Evolutionary conservation across 2,329 filamentous ascomycete species (phyloP).

Genomic region (Drechslera avenae): DNA sequence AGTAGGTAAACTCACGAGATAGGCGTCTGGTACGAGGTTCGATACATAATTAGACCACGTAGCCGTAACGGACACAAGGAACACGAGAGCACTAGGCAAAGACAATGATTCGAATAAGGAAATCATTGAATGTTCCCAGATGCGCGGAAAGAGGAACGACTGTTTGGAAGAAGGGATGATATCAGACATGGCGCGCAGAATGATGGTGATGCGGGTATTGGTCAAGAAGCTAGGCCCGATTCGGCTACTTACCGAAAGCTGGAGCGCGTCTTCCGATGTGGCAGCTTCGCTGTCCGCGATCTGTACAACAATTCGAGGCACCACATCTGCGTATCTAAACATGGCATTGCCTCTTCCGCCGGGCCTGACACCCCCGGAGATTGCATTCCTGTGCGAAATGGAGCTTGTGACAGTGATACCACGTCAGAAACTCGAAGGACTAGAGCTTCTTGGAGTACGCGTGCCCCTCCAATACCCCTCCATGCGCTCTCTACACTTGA

Average conservation of each 20-base stretch:
- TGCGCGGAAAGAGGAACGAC: not conserved
- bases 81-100: slow-evolving; percentile 27
- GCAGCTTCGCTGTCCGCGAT: not conserved
- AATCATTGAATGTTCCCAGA: slow-evolving; percentile 20
- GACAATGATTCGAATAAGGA: slow-evolving; percentile 30
- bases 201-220: slow-evolving; percentile 11
- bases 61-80: slow-evolving; percentile 25
- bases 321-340: slow-evolving; percentile 30
- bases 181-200: not conserved
- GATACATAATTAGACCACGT: slow-evolving; percentile 51
- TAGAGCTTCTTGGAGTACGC: slow-evolving; percentile 84
- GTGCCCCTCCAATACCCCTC: slow-evolving; percentile 41
- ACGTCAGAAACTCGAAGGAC: slow-evolving; percentile 83
- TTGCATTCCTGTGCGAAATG: slow-evolving; percentile 96
- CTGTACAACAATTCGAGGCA: slow-evolving; percentile 15
- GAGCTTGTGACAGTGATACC: slow-evolving; percentile 92
- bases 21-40: slow-evolving; percentile 59
- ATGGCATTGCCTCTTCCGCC: slow-evolving; percentile 68
- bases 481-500: slow-evolving; percentile 12
- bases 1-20: slow-evolving; percentile 55
- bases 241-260: slow-evolving; percentile 20
- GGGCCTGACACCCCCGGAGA: slow-evolving; percentile 81
- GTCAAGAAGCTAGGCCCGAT: slow-evolving; percentile 25
- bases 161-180: slow-evolving; percentile 1
- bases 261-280: slow-evolving; percentile 8